Evolutionary conservation across 1,139 yeast species (phyloP), one percentile per base, ranked within the genome.

Genomic region (Blastobotrys illinoisensis): DNA sequence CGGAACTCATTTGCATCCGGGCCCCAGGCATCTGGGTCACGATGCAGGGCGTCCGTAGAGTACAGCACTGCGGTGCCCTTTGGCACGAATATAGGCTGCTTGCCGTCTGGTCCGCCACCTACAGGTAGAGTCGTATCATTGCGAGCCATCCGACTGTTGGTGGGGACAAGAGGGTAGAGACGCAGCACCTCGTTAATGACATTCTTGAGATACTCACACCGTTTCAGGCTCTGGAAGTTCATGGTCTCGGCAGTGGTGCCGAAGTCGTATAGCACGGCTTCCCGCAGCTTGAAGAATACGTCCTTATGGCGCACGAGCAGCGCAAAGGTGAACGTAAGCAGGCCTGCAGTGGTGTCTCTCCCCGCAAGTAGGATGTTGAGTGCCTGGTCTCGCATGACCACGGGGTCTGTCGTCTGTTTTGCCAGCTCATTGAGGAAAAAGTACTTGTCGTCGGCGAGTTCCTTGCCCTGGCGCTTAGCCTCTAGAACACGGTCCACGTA

Each of bases 141-240:
- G 16, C 73, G 70, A 20, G 82, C 75, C 47, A 74, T 71, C 58
- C 85, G 72, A 65, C 77, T 77, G 63, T 81, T 81, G 47, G 73
- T 63, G 20, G 85, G 84, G 28, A 81, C 85, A 13, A 80, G 73
- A 9, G 85, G 85, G 61, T 80, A 80, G 60, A 81, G 66, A 58
- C 85, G 73, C 58, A 81, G 74, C 4, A 71, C 71, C 67, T 81
- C 85, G 60, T 78, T 79, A 51, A 81, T 63, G 47, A 79, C 78
- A 54, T 72, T 74, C 62, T 75, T 77, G 62, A 79, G 71, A 65
- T 76, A 77, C 59, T 76, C 79, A 64, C 80, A 75, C 58, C 72
- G 73, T 69, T 79, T 79, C 60, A 81, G 75, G 21, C 76, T 70
- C 64, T 80, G 83, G 61, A 79, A 80, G n/a, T 81, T 71, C 45